Base-by-base conservation (phyloP, 495 filamentous ascomycete genomes). In the Penicillium arizonense region DNA sequence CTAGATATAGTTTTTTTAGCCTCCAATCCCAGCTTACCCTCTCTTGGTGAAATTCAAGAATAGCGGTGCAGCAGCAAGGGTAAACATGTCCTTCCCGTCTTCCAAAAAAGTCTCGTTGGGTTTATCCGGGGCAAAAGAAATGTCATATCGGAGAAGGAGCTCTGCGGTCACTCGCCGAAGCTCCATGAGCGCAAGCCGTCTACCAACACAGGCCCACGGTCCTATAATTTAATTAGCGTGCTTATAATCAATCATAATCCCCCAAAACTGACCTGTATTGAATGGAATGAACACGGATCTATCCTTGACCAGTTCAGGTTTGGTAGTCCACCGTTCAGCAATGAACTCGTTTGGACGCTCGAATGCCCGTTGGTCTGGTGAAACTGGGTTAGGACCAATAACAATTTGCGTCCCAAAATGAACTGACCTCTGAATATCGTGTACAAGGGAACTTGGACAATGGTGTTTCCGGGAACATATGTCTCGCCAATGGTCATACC, bases 321-420 rank as follows among this genome's bases (percentile, higher is more conserved):
- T 18, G 4, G 63, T 59, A 4, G 63, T 73, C 71, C 73, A 80
- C 7, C 75, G 62, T 50, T 79, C 73, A 0, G 75, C 72, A 18
- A 71, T 52, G 40, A 78, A 79, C 28, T 72, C 66, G 5, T 65
- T 46, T 0, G 74, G 67, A 4, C 60, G 43, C 10, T 36, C 59
- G 46, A 75, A 79, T 7, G 49, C 28, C 6, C 61, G 50, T 24
- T 58, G 53, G 42, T 69, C 64, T 63, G 50, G 34, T 6, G 30
- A 18, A 18, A 18, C 18, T 18, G 18, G 18, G 18, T 18, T 18
- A 18, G 18, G 18, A 18, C 18, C 18, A 18, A 18, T 18, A 18
- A 18, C 18, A 18, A 18, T 18, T 18, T 18, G 18, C 18, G 18
- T 18, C 18, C 18, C 18, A 18, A 18, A 18, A 18, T 36, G 14